phyloP scores from a whole-genome alignment of 805 yeast species.

The Yamadazyma phyllophila region DNA sequence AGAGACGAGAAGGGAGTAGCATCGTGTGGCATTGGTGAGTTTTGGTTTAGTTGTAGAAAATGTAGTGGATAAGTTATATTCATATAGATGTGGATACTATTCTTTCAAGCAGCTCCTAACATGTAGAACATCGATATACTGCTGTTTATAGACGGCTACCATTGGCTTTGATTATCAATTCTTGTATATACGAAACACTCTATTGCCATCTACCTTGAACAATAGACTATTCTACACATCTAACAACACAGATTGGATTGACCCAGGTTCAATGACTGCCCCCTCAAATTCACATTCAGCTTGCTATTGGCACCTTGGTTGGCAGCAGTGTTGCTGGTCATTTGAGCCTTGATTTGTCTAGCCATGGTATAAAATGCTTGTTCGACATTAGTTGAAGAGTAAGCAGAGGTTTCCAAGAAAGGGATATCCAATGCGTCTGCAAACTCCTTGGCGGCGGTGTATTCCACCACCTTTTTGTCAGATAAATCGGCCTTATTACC shows the following conservation, averaged over 20 bases:
- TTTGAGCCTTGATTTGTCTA: conserved; percentile 93
- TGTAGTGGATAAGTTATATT: no score
- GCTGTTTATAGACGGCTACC: no score
- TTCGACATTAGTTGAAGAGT: conserved; percentile 93
- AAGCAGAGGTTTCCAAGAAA: conserved; percentile 93
- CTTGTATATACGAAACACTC: no score
- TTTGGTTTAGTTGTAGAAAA: background rate
- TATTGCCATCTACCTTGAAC: no score
- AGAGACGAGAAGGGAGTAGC: background rate
- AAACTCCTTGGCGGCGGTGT: conserved; percentile 94
- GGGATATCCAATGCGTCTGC: conserved; percentile 94
- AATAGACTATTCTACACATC: conserved; percentile 9
- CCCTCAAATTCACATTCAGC: conserved; percentile 69
- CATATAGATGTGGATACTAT: no score
- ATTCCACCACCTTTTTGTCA: conserved; percentile 93
- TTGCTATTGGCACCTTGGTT: conserved; percentile 48
- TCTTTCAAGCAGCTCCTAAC: no score
- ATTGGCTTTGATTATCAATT: no score
- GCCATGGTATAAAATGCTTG: conserved; percentile 99
- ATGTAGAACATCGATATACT: no score
- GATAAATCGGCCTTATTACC: conserved; percentile 95
- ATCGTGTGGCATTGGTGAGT: no score
- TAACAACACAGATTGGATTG: conserved; percentile 42
- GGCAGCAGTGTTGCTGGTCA: conserved; percentile 55
- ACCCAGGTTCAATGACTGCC: conserved; percentile 52